Base-by-base conservation (phyloP, 345 rosid genomes). In the Moricandia moricandioides region DNA sequence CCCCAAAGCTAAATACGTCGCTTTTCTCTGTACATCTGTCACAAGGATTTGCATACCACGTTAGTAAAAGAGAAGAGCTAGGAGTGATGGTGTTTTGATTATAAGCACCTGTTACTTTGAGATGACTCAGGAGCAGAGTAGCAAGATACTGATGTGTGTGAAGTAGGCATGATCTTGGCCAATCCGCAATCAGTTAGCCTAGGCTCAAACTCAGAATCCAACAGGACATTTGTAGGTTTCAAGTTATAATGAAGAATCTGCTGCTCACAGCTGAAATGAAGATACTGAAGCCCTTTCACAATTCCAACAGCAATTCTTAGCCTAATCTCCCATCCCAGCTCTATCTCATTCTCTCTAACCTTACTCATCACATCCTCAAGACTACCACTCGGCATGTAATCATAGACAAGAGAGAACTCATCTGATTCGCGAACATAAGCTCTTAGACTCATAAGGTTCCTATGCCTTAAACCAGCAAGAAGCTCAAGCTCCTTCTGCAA, bases 1-100 rank as follows among this genome's bases (percentile, higher is more conserved):
- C 86, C 83, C 99, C 99, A 18, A 94, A 94, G 91, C 97, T 92
- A 83, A 86, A 94, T 61, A 94, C 78, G 67, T 91, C 99, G 55
- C 96, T 90, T 77, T 89, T 94, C 55, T 90, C 96, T 0, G 92
- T 88, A 43, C 88, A 91, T 85, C 99, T 94, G 79, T 74, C 65
- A 72, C 55, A 68, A 77, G 17, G 45, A 26, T 57, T 43, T 26
- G 52, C 71, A 55, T 27, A 39, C 45, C 45, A 43, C 27, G 58
- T 79, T 73, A 73, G 78, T 68, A 54, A 73, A 62, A 68, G 54
- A 31, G 10, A 47, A 45, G 52, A 39, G 6, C 8, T 47, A 47
- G 18, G 7, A n/a, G 45, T 39, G 17, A 14, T 47, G 18, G 13
- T 47, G 52, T 16, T 47, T 47, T n/a, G 52, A 47, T 47, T 13